These are phyloP conservation scores for Tephrocybe rancida DNA, from an alignment of 768 basidiomycete genomes.

Conservation along the genomic window DNA sequence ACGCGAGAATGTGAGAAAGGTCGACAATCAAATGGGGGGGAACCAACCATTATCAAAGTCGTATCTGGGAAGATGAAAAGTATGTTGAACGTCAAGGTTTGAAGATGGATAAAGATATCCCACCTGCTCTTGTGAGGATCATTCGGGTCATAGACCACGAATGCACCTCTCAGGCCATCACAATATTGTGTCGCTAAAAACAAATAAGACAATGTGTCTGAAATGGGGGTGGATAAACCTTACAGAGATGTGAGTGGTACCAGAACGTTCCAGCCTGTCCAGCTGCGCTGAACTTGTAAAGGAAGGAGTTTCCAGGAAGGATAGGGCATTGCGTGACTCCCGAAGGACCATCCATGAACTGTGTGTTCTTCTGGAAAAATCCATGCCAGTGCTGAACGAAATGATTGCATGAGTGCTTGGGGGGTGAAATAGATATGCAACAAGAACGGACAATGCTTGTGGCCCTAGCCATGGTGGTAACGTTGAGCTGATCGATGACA, in stretches of 20 bases:
- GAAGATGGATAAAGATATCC: conserved; percentile 21
- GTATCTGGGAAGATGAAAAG: conserved; percentile 10
- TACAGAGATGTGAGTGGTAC: conserved; percentile 33
- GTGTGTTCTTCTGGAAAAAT: conserved; percentile 33
- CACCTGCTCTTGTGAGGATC: conserved; percentile 33
- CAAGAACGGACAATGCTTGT: conserved; percentile 33
- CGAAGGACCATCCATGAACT: conserved; percentile 37
- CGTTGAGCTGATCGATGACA: conserved; percentile 45
- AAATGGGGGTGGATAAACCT: neutral
- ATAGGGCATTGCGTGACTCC: conserved; percentile 53
- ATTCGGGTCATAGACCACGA: conserved; percentile 35
- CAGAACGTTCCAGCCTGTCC: conserved; percentile 35
- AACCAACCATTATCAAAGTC: conserved; percentile 15
- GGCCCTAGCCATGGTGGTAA: conserved; percentile 31
- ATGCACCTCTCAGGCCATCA: conserved; percentile 41
- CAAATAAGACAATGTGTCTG: neutral
- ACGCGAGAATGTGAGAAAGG: neutral
- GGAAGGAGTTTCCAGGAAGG: conserved; percentile 38
- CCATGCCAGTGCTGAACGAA: conserved; percentile 54
- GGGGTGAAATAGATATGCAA: neutral
- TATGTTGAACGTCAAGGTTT: conserved; percentile 23
- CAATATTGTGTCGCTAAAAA: conserved; percentile 37
- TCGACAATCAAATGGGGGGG: neutral
- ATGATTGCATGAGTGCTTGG: neutral
- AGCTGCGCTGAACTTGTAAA: conserved; percentile 38